Conservation (phyloP, 1,284 basidiomycete species). For the Retiboletus flavoniger region DNA sequence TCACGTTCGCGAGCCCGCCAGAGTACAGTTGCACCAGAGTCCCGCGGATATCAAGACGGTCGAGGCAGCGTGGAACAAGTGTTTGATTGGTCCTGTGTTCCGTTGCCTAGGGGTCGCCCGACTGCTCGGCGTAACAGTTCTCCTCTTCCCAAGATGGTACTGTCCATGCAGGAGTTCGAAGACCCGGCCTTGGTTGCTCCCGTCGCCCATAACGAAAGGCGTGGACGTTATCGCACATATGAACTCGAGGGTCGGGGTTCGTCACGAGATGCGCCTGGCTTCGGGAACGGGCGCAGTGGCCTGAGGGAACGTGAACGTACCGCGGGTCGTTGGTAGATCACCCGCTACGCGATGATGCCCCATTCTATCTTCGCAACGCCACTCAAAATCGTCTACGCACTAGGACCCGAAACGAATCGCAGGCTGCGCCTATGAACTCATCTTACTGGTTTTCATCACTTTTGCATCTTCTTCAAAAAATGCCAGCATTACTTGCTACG, state of each 20-base stretch:
- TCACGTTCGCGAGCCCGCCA: constrained; percentile 29
- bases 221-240: constrained; percentile 48
- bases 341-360: not conserved
- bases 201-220: constrained; percentile 28
- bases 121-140: constrained; percentile 50
- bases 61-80: constrained; percentile 38
- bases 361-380: constrained; percentile 1
- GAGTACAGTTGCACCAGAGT: constrained; percentile 11
- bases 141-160: constrained; percentile 46
- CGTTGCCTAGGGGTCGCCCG: constrained; percentile 44
- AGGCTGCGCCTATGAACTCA: constrained; percentile 31
- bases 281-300: constrained; percentile 57
- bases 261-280: constrained; percentile 48
- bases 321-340: constrained; percentile 32
- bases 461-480: constrained; percentile 30
- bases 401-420: constrained; percentile 22
- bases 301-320: constrained; percentile 49
- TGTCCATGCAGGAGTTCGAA: constrained; percentile 35
- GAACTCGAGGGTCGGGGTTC: constrained; percentile 46
- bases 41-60: constrained; percentile 30
- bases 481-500: constrained; percentile 24
- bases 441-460: constrained; percentile 13
- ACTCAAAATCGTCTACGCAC: constrained; percentile 13
- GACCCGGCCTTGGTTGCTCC: constrained; percentile 32
- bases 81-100: constrained; percentile 39